Evolutionary conservation across 495 filamentous ascomycete genomes (phyloP).

Genomic region (Tuber indicum): DNA sequence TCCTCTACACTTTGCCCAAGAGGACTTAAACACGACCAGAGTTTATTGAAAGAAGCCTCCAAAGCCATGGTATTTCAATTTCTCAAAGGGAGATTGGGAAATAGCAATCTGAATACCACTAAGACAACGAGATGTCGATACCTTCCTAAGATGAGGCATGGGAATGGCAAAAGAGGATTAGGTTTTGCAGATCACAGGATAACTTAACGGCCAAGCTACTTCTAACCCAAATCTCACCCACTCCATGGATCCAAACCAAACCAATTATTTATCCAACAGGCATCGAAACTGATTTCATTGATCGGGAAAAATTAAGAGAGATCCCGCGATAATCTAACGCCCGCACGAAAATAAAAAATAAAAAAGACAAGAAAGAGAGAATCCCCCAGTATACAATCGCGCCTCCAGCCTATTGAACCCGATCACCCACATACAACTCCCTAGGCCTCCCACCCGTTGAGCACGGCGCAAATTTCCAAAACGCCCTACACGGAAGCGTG

Average conservation of each 20-base stretch:
- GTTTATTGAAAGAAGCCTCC: not conserved
- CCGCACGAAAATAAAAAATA: not conserved
- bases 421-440: slow-evolving; percentile 41
- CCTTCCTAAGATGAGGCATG: not conserved
- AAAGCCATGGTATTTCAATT: not conserved
- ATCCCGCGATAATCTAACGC: not conserved
- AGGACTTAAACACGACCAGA: not conserved
- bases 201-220: not conserved
- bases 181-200: not conserved
- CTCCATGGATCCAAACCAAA: too few relatives aligned
- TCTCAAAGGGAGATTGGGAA: not conserved
- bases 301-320: not conserved
- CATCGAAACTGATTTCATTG: not conserved
- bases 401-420: not conserved
- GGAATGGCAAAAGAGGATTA: not conserved
- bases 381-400: not conserved
- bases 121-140: not conserved
- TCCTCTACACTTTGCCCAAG: too few relatives aligned
- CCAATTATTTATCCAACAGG: not conserved
- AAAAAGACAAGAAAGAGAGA: too few relatives aligned
- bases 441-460: slow-evolving; percentile 42
- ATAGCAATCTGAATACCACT: not conserved
- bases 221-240: not conserved
- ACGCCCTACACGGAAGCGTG: slow-evolving; percentile 40
- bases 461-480: slow-evolving; percentile 47